phyloP scores from a whole-genome alignment of 2,329 filamentous ascomycete species.

The Sclerotinia nivalis region DNA sequence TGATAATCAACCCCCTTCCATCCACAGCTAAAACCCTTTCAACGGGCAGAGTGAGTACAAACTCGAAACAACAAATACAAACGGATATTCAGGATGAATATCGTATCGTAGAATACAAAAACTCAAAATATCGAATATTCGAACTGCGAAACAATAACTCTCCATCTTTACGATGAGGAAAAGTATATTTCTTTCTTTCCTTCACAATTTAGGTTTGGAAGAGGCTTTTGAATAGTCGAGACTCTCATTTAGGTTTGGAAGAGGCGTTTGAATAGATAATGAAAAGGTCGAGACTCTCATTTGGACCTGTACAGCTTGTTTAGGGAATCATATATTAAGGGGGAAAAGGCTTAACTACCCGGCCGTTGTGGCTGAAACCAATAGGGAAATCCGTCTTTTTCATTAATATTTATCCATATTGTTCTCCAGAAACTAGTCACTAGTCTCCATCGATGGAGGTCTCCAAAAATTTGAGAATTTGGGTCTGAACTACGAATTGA shows the following conservation, averaged over 20 bases:
- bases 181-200: not conserved
- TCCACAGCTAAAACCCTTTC: no score
- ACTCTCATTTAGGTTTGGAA: not conserved
- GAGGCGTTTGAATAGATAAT: no score
- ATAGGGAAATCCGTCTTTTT: not conserved
- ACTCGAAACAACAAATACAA: not conserved
- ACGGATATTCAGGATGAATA: not conserved
- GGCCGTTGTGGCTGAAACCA: not conserved
- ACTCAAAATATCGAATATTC: not conserved
- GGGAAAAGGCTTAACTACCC: not conserved
- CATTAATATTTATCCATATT: not conserved
- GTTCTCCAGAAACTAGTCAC: not conserved
- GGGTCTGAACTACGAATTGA: not conserved
- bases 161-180: not conserved
- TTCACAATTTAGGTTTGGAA: not conserved
- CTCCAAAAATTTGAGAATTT: not conserved
- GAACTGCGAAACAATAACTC: not conserved
- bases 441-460: not conserved
- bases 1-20: no score
- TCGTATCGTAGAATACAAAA: not conserved
- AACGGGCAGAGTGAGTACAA: not conserved
- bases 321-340: not conserved
- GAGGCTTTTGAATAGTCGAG: not conserved
- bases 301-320: no score
- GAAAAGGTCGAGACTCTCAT: no score